Base-by-base conservation (phyloP, 106 monocot species). In the Acanthochlamys bracteata region DNA sequence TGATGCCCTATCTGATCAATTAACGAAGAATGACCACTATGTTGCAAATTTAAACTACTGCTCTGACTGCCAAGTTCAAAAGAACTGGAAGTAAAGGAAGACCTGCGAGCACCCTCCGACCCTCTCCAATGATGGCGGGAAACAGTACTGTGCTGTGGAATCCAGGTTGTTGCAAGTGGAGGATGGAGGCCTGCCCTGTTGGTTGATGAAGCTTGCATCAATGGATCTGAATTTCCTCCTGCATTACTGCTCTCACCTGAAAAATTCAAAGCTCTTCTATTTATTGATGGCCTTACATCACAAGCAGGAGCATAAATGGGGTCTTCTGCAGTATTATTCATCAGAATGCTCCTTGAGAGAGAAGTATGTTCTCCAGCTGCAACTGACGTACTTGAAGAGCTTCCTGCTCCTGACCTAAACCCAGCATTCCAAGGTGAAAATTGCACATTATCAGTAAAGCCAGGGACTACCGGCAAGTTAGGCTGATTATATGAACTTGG, bases 241-340 rank as follows among this genome's bases (percentile, higher is more conserved):
- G 66, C 10, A 55, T 20, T 67, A 55, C 43, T 55, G 27, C 39
- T 76, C 61, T 64, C 73, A 59, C 46, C 51, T 23, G 78, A 39
- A 39, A 68, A 51, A 51, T 66, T 68, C 78, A 58, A 72, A 61
- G 68, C 64, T 71, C 74, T 66, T 68, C 69, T 0, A 45, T 57
- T 41, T 1, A 54, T 57, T 41, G 68, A 47, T 60, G 39, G 49
- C 24, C 68, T 72, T 15, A 7, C 7, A 12, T 75, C 67, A 72
- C 25, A 7, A 58, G 68, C 21, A 49, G 67, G 56, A 20, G 55
- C 56, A 71, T 60, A 23, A 4, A 57, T 14, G 39, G 68, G 7
- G n/a, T 54, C 40, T 40, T 76, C 76, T 39, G 61, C 42, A 26
- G 25, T 33, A 20, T 64, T 41, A 20, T 42, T 71, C 13, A 66